Evolutionary conservation across 1,284 basidiomycete species (phyloP), one percentile per base, ranked within the genome.

Genomic region (Wolfiporia cocos): DNA sequence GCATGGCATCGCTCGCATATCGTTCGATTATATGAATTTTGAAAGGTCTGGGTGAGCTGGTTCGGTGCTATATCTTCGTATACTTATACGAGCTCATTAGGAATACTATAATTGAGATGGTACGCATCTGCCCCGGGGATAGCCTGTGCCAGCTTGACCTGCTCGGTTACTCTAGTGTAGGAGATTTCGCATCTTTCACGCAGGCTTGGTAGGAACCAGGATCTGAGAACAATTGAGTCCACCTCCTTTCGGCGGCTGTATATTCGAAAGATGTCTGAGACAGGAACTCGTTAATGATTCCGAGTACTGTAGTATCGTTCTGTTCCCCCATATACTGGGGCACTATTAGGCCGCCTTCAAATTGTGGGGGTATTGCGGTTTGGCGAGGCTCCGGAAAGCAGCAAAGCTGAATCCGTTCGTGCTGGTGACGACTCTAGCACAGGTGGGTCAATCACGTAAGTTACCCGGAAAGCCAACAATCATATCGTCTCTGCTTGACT

Each of bases 341-440:
- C 70, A 0, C 48, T 70, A n/a, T n/a, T n/a, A n/a, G 1, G 66
- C 69, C 1, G 57, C 64, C 2, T 72, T 66, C 58, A 64, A 56
- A 39, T 47, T 68, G 4, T 67, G 58, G 49, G 69, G 68, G 3
- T 64, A 70, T 42, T 64, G 63, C 41, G 48, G 56, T 10, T 52
- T 67, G 24, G 59, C 68, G 4, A 53, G 63, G 5, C 67, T 72
- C 21, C 55, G 54, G 24, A 48, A 65, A 6, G 63, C 62, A 3
- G 66, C 59, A 1, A 53, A 49, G 23, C 42, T 50, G 7, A 67
- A 66, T 48, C 67, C 66, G 2, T 41, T 58, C 34, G 54, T 70
- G 32, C 45, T 70, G 19, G 46, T 64, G 30, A 70, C 66, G 47
- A 61, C 71, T 11, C 48, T 73, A 7, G 68, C 57, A 0, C 58